These are phyloP conservation scores for Przewalskia tangutica DNA, from an alignment of 257 asterid species.

Conservation along the genomic window DNA sequence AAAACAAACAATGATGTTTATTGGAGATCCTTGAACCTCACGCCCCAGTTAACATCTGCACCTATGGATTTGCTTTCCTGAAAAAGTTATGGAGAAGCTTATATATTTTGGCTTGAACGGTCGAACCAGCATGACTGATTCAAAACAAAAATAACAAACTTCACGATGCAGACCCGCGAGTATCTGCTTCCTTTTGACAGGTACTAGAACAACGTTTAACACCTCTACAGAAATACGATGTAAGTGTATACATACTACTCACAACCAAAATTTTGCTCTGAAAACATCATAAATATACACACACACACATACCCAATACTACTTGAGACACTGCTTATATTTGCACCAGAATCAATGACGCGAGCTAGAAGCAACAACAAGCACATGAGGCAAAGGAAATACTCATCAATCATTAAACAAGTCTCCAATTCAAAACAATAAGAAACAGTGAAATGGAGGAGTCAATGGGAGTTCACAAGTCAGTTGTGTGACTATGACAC, in stretches of 20 bases:
- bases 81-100: too few relatives aligned
- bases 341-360: not conserved
- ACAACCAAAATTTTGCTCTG: not conserved
- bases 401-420: not conserved
- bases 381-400: not conserved
- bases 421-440: not conserved
- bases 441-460: not conserved
- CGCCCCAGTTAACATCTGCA: constrained; percentile 98
- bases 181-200: not conserved
- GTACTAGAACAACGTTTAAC: not conserved
- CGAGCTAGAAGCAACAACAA: not conserved
- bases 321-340: not conserved
- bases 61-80: too few relatives aligned
- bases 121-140: not conserved
- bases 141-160: not conserved
- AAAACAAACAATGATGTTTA: not conserved
- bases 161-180: not conserved
- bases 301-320: not conserved
- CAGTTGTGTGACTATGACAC: not conserved
- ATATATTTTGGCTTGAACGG: not conserved
- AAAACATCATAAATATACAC: not conserved
- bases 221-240: not conserved
- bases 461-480: not conserved
- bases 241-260: not conserved
- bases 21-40: constrained; percentile 60